Evolutionary conservation across 306 rosid species (phyloP).

Genomic region (Ceratonia siliqua): DNA sequence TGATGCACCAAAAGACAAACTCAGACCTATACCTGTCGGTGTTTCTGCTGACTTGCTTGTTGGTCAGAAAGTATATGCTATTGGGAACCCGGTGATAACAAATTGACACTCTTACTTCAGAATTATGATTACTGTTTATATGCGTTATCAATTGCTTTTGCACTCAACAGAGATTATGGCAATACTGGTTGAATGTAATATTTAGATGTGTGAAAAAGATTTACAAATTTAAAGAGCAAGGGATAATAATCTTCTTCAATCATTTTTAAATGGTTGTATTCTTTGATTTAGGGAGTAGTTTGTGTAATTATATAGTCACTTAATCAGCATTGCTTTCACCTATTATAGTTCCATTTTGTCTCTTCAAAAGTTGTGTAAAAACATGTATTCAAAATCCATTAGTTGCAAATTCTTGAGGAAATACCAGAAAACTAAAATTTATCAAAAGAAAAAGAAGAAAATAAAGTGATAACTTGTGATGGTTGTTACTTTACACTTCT

Average conservation of each 20-base stretch:
- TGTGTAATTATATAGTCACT: not conserved
- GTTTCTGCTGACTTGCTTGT: slow-evolving; percentile 93
- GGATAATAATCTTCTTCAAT: not conserved
- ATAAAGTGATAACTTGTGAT: not conserved
- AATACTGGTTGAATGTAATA: slow-evolving; percentile 1
- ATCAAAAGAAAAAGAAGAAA: not conserved
- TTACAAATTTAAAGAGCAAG: not conserved
- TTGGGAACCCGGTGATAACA: slow-evolving; percentile 91
- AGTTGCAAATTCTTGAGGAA: slow-evolving; percentile 3
- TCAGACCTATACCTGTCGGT: slow-evolving; percentile 89
- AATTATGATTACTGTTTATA: not conserved
- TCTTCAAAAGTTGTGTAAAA: not conserved
- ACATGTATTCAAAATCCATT: not conserved
- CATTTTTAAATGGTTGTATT: not conserved
- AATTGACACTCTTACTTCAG: not conserved
- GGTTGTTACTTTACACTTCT: not conserved
- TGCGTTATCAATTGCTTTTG: not conserved
- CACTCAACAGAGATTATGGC: not conserved
- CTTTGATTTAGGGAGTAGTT: not conserved
- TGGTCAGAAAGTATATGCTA: slow-evolving; percentile 96
- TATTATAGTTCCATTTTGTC: not conserved
- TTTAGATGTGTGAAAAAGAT: not conserved
- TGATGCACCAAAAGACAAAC: slow-evolving; percentile 83
- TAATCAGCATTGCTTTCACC: slow-evolving; percentile 6
- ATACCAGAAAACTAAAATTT: not conserved